phyloP scores from a whole-genome alignment of 345 rosid genomes.

The Pistacia integerrima region DNA sequence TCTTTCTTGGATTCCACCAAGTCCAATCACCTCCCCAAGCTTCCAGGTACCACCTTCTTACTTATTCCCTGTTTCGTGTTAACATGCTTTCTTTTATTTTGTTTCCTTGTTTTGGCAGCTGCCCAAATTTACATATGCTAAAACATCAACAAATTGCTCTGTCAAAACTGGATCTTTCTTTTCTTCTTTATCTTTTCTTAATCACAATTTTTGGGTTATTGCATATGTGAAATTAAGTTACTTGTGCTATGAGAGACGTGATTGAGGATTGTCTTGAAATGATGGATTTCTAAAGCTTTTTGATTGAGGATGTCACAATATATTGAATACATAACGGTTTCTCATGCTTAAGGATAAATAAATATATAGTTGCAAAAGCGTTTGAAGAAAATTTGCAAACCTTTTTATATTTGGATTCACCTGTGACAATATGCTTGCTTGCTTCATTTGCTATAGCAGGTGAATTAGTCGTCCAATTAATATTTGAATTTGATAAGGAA shows the following conservation, averaged over 20 bases:
- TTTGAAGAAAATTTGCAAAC: neutral
- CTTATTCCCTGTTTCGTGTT: neutral
- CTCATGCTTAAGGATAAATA: neutral
- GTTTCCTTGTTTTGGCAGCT: neutral
- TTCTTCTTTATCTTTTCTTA: too few species aligned
- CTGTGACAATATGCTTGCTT: neutral
- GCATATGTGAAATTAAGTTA: neutral
- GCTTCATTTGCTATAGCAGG: too few species aligned
- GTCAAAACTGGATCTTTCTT: neutral
- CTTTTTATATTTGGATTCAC: neutral
- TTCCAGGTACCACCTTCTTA: slow-evolving; percentile 46
- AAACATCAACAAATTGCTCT: neutral
- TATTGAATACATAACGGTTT: too few species aligned
- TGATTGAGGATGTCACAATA: neutral
- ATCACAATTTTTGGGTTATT: neutral
- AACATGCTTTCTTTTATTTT: neutral
- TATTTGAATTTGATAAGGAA: too few species aligned
- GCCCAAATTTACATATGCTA: neutral
- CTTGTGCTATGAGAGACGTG: neutral
- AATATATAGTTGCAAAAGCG: neutral
- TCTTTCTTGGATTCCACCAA: slow-evolving; percentile 68
- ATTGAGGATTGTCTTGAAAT: neutral
- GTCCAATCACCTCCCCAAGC: slow-evolving; percentile 47
- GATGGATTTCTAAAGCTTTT: neutral
- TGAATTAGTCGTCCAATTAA: too few species aligned